A percentile compares a stretch with the other conserved stretches of the same genome.
Evolutionary conservation across 805 yeast genomes (phyloP).

Genomic region (Metschnikowia cerradonensis): DNA sequence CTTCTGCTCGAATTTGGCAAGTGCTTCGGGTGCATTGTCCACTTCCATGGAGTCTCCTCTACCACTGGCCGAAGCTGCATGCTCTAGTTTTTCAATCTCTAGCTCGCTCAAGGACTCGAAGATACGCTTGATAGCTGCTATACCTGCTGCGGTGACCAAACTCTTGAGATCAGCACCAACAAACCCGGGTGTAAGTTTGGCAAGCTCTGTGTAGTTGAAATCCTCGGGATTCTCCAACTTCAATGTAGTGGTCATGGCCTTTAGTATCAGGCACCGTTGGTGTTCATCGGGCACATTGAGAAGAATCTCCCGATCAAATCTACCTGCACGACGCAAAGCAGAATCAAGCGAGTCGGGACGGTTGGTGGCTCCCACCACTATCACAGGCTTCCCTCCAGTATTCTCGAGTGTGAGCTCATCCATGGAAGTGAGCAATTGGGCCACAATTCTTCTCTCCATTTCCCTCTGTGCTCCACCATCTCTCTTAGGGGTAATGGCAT

Average conservation of each 20-base stretch:
- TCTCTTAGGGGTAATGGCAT: constrained; percentile 96
- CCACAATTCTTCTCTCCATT: constrained; percentile 96
- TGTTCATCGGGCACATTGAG: constrained; percentile 91
- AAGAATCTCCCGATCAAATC: constrained; percentile 93
- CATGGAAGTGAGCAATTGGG: constrained; percentile 90
- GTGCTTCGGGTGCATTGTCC: constrained; percentile 17
- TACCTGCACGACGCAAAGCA: constrained; percentile 92
- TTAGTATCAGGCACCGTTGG: constrained; percentile 70
- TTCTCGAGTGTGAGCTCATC: constrained; percentile 86
- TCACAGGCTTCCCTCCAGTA: constrained; percentile 89
- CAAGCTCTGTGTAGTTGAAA: constrained; percentile 68
- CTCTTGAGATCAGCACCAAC: constrained; percentile 98
- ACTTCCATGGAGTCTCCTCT: constrained; percentile 30
- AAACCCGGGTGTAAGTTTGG: constrained; percentile 93
- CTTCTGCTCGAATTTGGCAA: constrained; percentile 26
- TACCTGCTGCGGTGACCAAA: constrained; percentile 91
- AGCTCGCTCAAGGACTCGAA: constrained; percentile 55
- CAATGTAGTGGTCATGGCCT: constrained; percentile 65
- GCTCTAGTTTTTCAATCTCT: constrained; percentile 17
- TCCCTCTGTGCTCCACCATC: constrained; percentile 95
- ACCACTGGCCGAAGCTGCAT: background rate
- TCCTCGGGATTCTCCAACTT: constrained; percentile 52
- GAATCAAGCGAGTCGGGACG: constrained; percentile 94
- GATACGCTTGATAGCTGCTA: constrained; percentile 87
- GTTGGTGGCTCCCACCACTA: constrained; percentile 93